phyloP scores from a whole-genome alignment of 2,329 filamentous ascomycete genomes.

The Alternaria consortialis region DNA sequence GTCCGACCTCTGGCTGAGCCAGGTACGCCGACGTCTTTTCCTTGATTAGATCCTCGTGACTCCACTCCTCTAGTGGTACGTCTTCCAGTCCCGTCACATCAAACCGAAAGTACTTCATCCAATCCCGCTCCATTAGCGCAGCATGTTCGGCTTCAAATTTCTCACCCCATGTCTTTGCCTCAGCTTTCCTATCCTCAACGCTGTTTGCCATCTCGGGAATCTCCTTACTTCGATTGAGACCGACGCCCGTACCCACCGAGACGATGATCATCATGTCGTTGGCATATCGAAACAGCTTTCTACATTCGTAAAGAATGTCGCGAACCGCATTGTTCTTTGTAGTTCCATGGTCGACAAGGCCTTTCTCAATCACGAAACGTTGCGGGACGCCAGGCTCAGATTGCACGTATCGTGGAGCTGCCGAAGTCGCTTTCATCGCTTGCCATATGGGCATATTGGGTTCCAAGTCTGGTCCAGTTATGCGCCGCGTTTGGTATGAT shows the following conservation, averaged over 20 bases:
- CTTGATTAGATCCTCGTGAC: slow-evolving; percentile 36
- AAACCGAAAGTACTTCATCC: slow-evolving; percentile 48
- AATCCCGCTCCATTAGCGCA: slow-evolving; percentile 35
- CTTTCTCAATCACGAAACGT: slow-evolving; percentile 38
- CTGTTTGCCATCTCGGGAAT: slow-evolving; percentile 39
- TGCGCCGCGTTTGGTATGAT: slow-evolving; percentile 42
- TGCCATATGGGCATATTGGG: slow-evolving; percentile 38
- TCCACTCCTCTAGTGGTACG: slow-evolving; percentile 43
- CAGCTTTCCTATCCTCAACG: slow-evolving; percentile 29
- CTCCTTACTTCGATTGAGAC: slow-evolving; percentile 29
- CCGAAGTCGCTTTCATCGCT: slow-evolving; percentile 36
- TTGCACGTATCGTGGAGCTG: slow-evolving; percentile 37
- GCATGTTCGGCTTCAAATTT: slow-evolving; percentile 40
- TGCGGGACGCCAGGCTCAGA: slow-evolving; percentile 22
- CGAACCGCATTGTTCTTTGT: slow-evolving; percentile 45
- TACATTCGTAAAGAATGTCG: slow-evolving; percentile 43
- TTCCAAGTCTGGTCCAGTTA: slow-evolving; percentile 40
- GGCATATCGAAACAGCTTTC: slow-evolving; percentile 42
- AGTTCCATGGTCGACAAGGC: slow-evolving; percentile 43
- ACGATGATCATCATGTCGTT: slow-evolving; percentile 46
- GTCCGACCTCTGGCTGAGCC: slow-evolving; percentile 30
- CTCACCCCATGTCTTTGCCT: slow-evolving; percentile 28
- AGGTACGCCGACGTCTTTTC: slow-evolving; percentile 43
- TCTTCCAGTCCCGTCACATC: slow-evolving; percentile 39
- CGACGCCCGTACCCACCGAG: slow-evolving; percentile 39